Conservation (phyloP, 1,139 yeast genomes). For the Taphrina flavorubra region DNA sequence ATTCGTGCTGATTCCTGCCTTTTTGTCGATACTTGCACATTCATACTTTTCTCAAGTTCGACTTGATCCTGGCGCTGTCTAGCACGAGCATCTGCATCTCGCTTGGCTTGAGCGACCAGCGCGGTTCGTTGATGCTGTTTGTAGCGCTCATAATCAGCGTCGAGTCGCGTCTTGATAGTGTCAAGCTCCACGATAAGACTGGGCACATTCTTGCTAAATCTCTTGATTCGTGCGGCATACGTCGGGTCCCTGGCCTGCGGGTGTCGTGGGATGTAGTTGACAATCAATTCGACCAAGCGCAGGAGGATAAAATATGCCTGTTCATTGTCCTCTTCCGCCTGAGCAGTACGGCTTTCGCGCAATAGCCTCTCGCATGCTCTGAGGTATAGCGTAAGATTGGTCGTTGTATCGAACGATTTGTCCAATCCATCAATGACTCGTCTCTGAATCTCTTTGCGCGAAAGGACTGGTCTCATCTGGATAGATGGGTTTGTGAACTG, state of each 20-base stretch:
- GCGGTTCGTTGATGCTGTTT: not conserved
- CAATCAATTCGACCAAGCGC: slow-evolving; percentile 30
- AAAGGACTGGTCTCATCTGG: slow-evolving; percentile 9
- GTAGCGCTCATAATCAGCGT: slow-evolving; percentile 10
- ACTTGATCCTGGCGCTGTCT: not conserved
- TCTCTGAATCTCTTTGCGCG: slow-evolving; percentile 29
- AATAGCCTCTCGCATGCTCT: slow-evolving; percentile 34
- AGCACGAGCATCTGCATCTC: slow-evolving; percentile 10
- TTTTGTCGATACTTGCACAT: not conserved
- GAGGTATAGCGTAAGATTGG: slow-evolving; percentile 19
- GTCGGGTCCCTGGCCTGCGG: slow-evolving; percentile 34
- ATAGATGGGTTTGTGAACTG: no score
- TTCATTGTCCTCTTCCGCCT: slow-evolving; percentile 33
- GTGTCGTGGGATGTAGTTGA: slow-evolving; percentile 34
- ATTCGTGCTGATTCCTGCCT: not conserved
- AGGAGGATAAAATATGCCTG: slow-evolving; percentile 35
- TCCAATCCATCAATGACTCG: slow-evolving; percentile 31
- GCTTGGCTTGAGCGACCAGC: not conserved
- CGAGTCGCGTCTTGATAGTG: slow-evolving; percentile 17
- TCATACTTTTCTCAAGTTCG: not conserved
- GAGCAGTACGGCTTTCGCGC: slow-evolving; percentile 22
- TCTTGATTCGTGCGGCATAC: slow-evolving; percentile 7
- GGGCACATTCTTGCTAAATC: slow-evolving; percentile 4
- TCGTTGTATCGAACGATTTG: slow-evolving; percentile 22
- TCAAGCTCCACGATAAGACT: slow-evolving; percentile 12